These are phyloP conservation scores for Phytophthora multivora DNA, from an alignment of 352 stramenopile genomes.

Conservation along the genomic window DNA sequence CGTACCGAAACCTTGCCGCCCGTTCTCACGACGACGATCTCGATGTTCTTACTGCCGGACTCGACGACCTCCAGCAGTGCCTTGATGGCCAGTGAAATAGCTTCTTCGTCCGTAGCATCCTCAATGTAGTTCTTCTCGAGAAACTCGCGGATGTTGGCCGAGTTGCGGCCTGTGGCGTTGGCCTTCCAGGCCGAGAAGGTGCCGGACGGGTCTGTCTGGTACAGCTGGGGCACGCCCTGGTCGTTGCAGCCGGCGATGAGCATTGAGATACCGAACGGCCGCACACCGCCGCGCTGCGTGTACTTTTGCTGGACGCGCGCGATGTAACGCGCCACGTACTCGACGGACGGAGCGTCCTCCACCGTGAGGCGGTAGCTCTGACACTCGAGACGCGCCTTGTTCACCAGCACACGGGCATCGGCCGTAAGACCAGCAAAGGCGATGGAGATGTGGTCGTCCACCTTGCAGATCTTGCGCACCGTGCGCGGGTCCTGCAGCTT, in stretches of 20 bases:
- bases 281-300: constrained; percentile 98
- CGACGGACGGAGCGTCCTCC: constrained; percentile 93
- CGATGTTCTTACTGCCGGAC: constrained; percentile 99
- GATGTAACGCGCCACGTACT: constrained; percentile 98
- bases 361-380: constrained; percentile 98
- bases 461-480: constrained; percentile 99
- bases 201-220: constrained; percentile 98
- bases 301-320: constrained; percentile 97
- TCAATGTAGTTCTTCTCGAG: constrained; percentile 98
- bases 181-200: constrained; percentile 99
- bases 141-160: constrained; percentile 98
- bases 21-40: constrained; percentile 94
- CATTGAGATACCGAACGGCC: constrained; percentile 98
- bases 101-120: constrained; percentile 91
- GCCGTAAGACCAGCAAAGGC: constrained; percentile 98
- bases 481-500: constrained; percentile 97
- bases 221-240: constrained; percentile 94
- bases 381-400: constrained; percentile 96
- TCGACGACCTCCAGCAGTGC: constrained; percentile 98
- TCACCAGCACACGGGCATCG: constrained; percentile 97
- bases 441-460: constrained; percentile 98
- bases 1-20: constrained; percentile 75
- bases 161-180: constrained; percentile 97
- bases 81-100: constrained; percentile 94
- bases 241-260: constrained; percentile 95